A percentile compares a stretch with the other conserved stretches of the same genome.
Conservation (phyloP, 495 filamentous ascomycete species). For the Massariosphaeria phaeospora region DNA sequence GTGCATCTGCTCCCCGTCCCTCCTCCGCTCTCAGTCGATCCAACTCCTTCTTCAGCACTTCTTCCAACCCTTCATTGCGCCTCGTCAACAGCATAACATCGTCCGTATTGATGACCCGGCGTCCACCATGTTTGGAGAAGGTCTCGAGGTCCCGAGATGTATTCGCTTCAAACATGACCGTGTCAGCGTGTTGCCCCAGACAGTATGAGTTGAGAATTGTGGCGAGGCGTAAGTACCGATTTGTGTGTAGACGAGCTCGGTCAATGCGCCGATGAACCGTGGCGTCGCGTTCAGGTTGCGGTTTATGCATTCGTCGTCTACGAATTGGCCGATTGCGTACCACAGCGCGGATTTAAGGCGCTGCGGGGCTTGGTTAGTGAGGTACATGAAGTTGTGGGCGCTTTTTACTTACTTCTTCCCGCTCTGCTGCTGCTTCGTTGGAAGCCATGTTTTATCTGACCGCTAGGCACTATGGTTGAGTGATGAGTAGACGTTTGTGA, state of each 20-base stretch:
- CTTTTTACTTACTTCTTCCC: constrained; percentile 18
- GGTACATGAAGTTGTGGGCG: not conserved
- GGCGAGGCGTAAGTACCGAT: constrained; percentile 55
- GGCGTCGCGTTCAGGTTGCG: constrained; percentile 82
- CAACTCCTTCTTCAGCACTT: constrained; percentile 31
- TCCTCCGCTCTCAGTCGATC: constrained; percentile 33
- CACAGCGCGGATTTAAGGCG: constrained; percentile 91
- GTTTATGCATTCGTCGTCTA: constrained; percentile 76
- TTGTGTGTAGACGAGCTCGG: constrained; percentile 86
- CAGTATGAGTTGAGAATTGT: not conserved
- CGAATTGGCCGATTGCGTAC: constrained; percentile 81
- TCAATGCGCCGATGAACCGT: constrained; percentile 89
- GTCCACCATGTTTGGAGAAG: constrained; percentile 85
- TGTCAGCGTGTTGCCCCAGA: no score
- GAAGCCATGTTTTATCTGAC: no score
- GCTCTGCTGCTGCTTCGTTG: constrained; percentile 14
- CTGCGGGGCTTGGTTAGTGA: constrained; percentile 43
- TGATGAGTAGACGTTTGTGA: no score
- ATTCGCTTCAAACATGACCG: constrained; percentile 23
- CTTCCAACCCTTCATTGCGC: constrained; percentile 73
- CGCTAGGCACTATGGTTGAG: no score
- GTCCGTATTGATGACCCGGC: constrained; percentile 70
- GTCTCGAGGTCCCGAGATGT: constrained; percentile 38
- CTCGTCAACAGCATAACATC: constrained; percentile 85
- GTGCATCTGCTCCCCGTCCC: constrained; percentile 1